Evolutionary conservation across 306 rosid species (phyloP).

Genomic region (Erythrophleum fordii): DNA sequence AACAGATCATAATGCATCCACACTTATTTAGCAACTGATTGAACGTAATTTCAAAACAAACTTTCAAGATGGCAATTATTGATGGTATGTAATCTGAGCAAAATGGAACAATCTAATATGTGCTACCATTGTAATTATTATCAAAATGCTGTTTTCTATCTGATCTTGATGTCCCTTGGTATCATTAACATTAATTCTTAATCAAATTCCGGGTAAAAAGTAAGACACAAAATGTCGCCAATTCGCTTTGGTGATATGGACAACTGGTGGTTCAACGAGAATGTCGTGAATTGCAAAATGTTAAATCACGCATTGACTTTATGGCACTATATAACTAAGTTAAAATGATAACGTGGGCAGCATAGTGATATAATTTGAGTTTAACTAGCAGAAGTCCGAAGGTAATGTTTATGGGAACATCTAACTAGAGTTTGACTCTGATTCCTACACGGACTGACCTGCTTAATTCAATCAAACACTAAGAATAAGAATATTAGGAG

Average conservation of each 20-base stretch:
- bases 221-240: too few species aligned
- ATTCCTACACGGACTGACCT: too few species aligned
- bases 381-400: background rate
- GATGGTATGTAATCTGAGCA: background rate
- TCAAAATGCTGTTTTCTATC: background rate
- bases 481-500: too few species aligned
- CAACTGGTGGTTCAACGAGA: background rate
- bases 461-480: background rate
- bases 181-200: too few species aligned
- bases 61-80: background rate
- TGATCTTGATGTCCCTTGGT: too few species aligned
- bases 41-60: background rate
- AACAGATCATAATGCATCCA: background rate
- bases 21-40: constrained; percentile 7
- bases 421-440: too few species aligned
- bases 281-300: background rate
- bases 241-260: background rate
- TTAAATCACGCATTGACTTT: constrained; percentile 11
- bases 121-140: background rate
- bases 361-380: background rate
- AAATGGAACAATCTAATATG: background rate
- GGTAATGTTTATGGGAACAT: background rate
- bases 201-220: too few species aligned
- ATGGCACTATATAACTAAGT: background rate
- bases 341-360: constrained; percentile 21